Evolutionary conservation across 805 yeast genomes (phyloP), one percentile per base, ranked within the genome.

Genomic region (Monosporozyma unispora): DNA sequence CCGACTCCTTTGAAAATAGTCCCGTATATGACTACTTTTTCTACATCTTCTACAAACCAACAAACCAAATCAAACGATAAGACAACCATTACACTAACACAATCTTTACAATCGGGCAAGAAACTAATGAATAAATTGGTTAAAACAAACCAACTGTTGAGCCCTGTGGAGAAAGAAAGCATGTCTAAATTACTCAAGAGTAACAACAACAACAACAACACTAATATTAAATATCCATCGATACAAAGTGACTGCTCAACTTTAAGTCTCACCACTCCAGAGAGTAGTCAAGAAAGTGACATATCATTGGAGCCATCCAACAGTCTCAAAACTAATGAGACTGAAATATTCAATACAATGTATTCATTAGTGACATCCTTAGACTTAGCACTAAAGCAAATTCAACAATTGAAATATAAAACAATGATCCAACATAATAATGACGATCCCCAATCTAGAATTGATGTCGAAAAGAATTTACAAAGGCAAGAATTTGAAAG

Each of bases 391-490:
- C 49, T 57, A 11, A 54, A 61, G 16, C 66, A 67, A 50, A 55
- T 64, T 8, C 66, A 67, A 46, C 69, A 69, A 50, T 58, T 64
- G 33, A 70, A 64, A 45, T 57, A 70, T 29, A 70, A 62, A 48
- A 61, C 70, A 41, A 61, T 75, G 57, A 63, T 79, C 28, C 55
- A 73, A 41, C 67, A 70, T 5, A 52, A 55, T 25, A 52, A 52
- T 38, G 59, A 57, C 28, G 38, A 39, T 18, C 11, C 53, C 5
- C 56, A 59, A 46, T 60, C 61, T 7, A 56, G 66, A 21, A 56
- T 56, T 41, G 58, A 57, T 18, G 65, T 62, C 12, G 69, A 64
- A 47, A 55, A 55, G 16, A 62, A 57, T 44, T 42, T 64, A 19
- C 58, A 57, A 44, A 57, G 47, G 51, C 77, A 71, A 44, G 69